phyloP scores from a whole-genome alignment of 176 grass and related monocot genomes.

The Ensete ventricosum region DNA sequence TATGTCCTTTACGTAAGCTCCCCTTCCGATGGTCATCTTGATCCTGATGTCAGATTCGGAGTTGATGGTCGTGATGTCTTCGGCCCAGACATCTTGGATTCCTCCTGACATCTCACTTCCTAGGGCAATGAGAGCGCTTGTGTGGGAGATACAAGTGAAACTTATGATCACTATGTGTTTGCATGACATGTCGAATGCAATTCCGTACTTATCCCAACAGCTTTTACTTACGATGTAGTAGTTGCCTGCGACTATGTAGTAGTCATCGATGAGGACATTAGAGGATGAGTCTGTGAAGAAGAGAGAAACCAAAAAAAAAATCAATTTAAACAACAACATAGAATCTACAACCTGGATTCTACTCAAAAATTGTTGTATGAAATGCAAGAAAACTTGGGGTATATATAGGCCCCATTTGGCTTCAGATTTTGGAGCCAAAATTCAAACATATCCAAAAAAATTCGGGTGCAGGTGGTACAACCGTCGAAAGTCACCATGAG shows the following conservation, averaged over 20 bases:
- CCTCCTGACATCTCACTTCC: slow-evolving; percentile 92
- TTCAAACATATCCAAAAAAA: too few species aligned
- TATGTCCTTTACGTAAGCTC: slow-evolving; percentile 70
- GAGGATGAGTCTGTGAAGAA: slow-evolving; percentile 52
- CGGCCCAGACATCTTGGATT: slow-evolving; percentile 56
- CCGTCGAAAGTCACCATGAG: too few species aligned
- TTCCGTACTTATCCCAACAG: slow-evolving; percentile 91
- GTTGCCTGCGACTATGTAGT: slow-evolving; percentile 73
- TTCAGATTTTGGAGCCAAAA: too few species aligned
- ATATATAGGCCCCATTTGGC: too few species aligned
- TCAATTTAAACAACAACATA: not conserved
- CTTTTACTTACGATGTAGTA: slow-evolving; percentile 89
- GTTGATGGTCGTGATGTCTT: slow-evolving; percentile 74
- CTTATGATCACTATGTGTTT: slow-evolving; percentile 61
- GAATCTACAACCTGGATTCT: slow-evolving; percentile 45
- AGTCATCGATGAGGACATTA: slow-evolving; percentile 77
- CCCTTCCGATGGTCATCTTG: slow-evolving; percentile 81
- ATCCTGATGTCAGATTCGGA: slow-evolving; percentile 74
- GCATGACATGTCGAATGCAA: slow-evolving; percentile 67
- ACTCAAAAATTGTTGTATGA: too few species aligned
- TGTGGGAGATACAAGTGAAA: slow-evolving; percentile 82
- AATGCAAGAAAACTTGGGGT: too few species aligned
- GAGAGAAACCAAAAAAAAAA: not conserved
- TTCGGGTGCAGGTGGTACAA: too few species aligned
- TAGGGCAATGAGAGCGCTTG: slow-evolving; percentile 78